phyloP scores from a whole-genome alignment of 2,329 filamentous ascomycete species.

The Venturia asperata region DNA sequence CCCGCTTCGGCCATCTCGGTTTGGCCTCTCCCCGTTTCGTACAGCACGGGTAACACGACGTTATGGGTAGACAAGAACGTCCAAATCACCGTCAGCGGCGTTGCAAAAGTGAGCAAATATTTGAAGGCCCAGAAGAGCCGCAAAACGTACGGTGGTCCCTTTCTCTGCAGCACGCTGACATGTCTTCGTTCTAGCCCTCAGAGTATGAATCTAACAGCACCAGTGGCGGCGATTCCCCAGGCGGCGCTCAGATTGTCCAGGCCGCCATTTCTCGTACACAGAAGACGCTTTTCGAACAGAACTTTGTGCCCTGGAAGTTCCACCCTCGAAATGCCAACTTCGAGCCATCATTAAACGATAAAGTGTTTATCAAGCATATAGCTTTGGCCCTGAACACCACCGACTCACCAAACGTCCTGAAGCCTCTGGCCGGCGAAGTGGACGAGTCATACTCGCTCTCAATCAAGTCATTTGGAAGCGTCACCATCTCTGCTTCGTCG shows the following conservation, averaged over 20 bases:
- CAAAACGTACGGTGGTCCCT: background rate
- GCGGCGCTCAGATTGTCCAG: conserved; percentile 36
- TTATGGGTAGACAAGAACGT: conserved; percentile 36
- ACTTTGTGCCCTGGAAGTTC: conserved; percentile 73
- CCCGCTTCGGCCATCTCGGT: conserved; percentile 31
- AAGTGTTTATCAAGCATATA: conserved; percentile 51
- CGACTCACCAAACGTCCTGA: conserved; percentile 50
- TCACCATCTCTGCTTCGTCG: conserved; percentile 56
- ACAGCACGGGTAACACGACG: conserved; percentile 33
- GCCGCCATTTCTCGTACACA: conserved; percentile 49
- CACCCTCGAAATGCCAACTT: conserved; percentile 56
- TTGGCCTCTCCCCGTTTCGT: conserved; percentile 38
- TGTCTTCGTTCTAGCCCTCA: conserved; percentile 1
- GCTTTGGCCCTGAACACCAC: conserved; percentile 53
- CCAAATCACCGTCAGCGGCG: conserved; percentile 33
- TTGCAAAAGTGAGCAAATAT: conserved; percentile 20
- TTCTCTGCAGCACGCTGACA: background rate
- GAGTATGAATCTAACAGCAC: background rate
- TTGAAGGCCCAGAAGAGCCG: background rate
- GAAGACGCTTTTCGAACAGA: conserved; percentile 57
- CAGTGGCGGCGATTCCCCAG: background rate
- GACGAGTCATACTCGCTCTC: conserved; percentile 71
- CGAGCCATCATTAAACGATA: conserved; percentile 50
- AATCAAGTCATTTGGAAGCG: conserved; percentile 51
- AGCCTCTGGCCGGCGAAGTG: conserved; percentile 54